These are phyloP conservation scores for Cladosporium sphaerospermum DNA, from an alignment of 2,329 filamentous ascomycete genomes.

Conservation along the genomic window DNA sequence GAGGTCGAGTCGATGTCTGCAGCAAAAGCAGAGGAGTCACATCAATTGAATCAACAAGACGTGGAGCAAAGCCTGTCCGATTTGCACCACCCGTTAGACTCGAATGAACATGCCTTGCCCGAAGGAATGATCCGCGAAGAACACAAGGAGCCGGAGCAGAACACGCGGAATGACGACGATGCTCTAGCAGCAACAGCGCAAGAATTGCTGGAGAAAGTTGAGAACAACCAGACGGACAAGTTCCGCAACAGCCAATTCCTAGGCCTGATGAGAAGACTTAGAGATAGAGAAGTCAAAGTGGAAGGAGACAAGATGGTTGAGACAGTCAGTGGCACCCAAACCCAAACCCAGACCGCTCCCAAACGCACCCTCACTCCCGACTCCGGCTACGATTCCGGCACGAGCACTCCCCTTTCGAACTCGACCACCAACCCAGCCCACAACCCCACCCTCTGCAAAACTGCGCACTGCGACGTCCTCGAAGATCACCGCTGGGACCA, in stretches of 20 bases:
- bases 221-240: constrained; percentile 63
- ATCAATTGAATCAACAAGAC: constrained; percentile 2
- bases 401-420: constrained; percentile 9
- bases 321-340: constrained; percentile 31
- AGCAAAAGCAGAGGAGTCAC: neutral
- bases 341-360: constrained; percentile 16
- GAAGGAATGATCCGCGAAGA: neutral
- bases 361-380: constrained; percentile 16
- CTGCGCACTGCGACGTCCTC: constrained; percentile 10
- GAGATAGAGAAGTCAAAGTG: constrained; percentile 65
- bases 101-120: neutral
- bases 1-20: neutral
- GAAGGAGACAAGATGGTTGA: constrained; percentile 64
- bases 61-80: neutral
- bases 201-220: constrained; percentile 62
- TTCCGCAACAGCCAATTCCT: constrained; percentile 75
- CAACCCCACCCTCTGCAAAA: constrained; percentile 10
- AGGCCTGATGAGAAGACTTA: constrained; percentile 67
- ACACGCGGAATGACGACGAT: constrained; percentile 47
- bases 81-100: neutral
- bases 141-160: neutral
- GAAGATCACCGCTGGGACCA: constrained; percentile 27
- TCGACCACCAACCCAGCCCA: neutral
- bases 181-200: constrained; percentile 68
- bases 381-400: constrained; percentile 17